Conservation (phyloP, 495 filamentous ascomycete genomes). For the Chaetomium cochliodes region DNA sequence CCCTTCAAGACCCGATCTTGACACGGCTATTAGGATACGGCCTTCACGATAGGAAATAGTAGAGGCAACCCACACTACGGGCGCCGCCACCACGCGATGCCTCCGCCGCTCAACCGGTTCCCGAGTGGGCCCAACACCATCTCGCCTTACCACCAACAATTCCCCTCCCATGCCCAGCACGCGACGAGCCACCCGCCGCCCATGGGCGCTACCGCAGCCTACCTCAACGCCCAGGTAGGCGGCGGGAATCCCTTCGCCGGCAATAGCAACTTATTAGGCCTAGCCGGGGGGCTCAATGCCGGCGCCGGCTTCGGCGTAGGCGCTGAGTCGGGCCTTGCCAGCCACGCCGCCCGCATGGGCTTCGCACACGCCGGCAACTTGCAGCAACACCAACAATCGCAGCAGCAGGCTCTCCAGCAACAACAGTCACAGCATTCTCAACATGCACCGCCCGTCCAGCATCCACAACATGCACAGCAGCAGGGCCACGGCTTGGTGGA, state of each 20-base stretch:
- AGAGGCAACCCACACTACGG: slow-evolving; percentile 13
- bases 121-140: slow-evolving; percentile 39
- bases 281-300: slow-evolving; percentile 50
- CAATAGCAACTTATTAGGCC: slow-evolving; percentile 58
- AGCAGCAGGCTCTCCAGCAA: slow-evolving; percentile 43
- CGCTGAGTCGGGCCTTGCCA: slow-evolving; percentile 79
- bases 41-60: slow-evolving; percentile 20
- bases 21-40: slow-evolving; percentile 23
- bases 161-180: slow-evolving; percentile 46
- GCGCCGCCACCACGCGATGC: slow-evolving; percentile 31
- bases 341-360: slow-evolving; percentile 82
- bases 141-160: slow-evolving; percentile 50
- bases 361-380: slow-evolving; percentile 76
- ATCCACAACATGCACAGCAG: slow-evolving; percentile 48
- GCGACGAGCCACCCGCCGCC: slow-evolving; percentile 42
- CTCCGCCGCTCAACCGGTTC: slow-evolving; percentile 38
- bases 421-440: slow-evolving; percentile 43
- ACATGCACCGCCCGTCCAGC: slow-evolving; percentile 27
- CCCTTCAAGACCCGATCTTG: slow-evolving; percentile 17
- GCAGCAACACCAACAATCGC: slow-evolving; percentile 58
- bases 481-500: slow-evolving; percentile 52
- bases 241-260: slow-evolving; percentile 68
- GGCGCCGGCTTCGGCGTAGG: slow-evolving; percentile 55
- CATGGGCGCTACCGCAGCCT: slow-evolving; percentile 39
- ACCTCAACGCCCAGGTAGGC: slow-evolving; percentile 57